phyloP scores from a whole-genome alignment of 805 yeast species.

The Barnettozyma californica region DNA sequence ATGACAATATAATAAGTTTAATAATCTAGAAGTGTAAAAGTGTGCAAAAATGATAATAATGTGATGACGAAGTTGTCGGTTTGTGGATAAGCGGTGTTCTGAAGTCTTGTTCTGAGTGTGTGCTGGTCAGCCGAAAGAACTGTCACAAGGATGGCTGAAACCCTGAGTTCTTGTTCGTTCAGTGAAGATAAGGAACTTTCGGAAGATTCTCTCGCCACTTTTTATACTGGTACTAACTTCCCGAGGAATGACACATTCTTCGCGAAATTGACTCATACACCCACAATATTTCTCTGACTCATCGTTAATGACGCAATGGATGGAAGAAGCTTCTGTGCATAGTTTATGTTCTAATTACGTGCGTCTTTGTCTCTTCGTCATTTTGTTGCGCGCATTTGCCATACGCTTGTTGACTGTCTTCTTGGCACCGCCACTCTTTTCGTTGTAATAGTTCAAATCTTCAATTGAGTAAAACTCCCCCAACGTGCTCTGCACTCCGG shows the following conservation, averaged over 20 bases:
- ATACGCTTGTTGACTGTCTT: conserved; percentile 50
- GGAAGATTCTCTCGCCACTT: not conserved
- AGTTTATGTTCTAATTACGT: not conserved
- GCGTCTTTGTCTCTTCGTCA: conserved; percentile 8
- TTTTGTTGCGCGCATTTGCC: conserved; percentile 38
- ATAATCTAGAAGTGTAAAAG: not conserved
- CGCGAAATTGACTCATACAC: not conserved
- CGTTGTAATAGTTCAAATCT: conserved; percentile 28
- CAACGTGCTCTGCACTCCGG: conserved; percentile 53
- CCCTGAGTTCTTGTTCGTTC: not conserved
- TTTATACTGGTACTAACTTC: not conserved
- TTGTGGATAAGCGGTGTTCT: too few species aligned
- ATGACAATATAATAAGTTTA: not conserved
- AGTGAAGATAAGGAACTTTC: not conserved
- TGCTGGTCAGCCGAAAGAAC: not conserved
- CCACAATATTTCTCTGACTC: not conserved
- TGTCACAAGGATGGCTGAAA: not conserved
- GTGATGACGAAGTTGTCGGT: too few species aligned
- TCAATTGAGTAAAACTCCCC: conserved; percentile 67
- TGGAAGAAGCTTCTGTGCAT: not conserved
- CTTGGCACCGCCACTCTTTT: not conserved
- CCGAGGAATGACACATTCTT: not conserved
- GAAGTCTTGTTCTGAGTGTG: not conserved
- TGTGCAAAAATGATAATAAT: too few species aligned
- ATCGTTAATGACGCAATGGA: conserved; percentile 2